Base-by-base conservation (phyloP, 208 protist genomes). In the Trypanosomatidae sp. region DNA sequence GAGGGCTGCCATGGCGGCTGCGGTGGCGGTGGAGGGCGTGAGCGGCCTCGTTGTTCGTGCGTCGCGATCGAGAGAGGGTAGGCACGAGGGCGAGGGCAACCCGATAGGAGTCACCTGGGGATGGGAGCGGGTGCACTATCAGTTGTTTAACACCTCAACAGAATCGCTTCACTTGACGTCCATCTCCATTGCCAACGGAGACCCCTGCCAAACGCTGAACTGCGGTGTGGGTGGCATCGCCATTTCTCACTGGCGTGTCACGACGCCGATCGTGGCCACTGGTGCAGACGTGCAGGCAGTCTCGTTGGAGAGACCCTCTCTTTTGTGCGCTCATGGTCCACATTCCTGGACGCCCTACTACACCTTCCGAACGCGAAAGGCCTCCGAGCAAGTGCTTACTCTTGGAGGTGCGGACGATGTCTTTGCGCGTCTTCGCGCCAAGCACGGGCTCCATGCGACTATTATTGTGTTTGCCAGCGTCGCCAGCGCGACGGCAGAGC, bases 191-290 rank as follows among this genome's bases (percentile, higher is more conserved):
- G 76, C 70, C 19, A 80, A 80, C 50, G 66, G 70, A 15, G 66
- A 80, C n/a, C 22, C 64, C 19, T 30, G 66, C 41, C 46, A 72
- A 15, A 69, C 80, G 30, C 41, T 89, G 28, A 30, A 10, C 13
- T 83, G 85, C 67, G 77, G 72, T 46, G 39, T 92, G 8, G 87
- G 87, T 30, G 87, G 75, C 15, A 33, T 92, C 17, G 79, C 70
- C 13, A 22, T 73, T 25, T 67, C 39, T 53, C 79, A 73, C 17
- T 39, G 50, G 30, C 53, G 52, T 22, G 33, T 2, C 12, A 5
- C 36, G 12, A 36, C 33, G 41, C n/a, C 47, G 1, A 33, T 8
- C 41, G 15, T 28, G 69, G 10, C 56, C 1, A 41, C 46, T 33
- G 28, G 64, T 19, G 44, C 36, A 22, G 64, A 33, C n/a, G 28